Percentiles rank a stretch among this genome's conserved stretches.
These are phyloP conservation scores for Trichoderma afroharzianum DNA, from an alignment of 2,329 filamentous ascomycete genomes.

Conservation along the genomic window DNA sequence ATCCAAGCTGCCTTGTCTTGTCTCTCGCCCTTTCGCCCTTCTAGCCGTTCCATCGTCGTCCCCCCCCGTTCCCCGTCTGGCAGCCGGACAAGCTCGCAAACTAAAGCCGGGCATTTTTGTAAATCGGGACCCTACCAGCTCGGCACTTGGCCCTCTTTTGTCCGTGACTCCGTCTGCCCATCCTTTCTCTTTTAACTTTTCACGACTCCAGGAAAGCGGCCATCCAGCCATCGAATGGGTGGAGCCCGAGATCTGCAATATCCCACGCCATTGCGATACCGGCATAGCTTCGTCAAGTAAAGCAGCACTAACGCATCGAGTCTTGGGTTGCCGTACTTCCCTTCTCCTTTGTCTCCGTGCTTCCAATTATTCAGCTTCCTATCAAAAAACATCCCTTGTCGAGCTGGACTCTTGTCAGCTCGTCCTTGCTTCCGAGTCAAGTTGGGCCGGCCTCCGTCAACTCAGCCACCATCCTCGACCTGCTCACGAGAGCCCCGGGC, in stretches of 20 bases:
- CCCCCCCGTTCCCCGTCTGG: background rate
- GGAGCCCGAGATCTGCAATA: conserved; percentile 18
- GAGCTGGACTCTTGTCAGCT: background rate
- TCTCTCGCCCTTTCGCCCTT: background rate
- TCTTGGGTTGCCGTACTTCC: conserved; percentile 5
- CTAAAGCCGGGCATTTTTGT: background rate
- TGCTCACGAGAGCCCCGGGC: background rate
- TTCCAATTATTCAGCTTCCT: background rate
- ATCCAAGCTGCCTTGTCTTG: background rate
- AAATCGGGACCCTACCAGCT: background rate
- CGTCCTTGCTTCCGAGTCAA: background rate
- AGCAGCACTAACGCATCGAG: conserved; percentile 12
- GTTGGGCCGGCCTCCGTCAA: background rate
- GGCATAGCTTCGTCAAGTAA: conserved; percentile 18
- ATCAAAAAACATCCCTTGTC: background rate
- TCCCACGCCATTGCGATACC: conserved; percentile 17
- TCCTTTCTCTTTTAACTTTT: background rate
- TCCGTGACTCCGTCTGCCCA: background rate
- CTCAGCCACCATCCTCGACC: background rate
- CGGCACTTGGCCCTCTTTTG: background rate
- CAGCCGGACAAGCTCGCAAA: background rate
- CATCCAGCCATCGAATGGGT: conserved; percentile 14
- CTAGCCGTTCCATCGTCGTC: background rate
- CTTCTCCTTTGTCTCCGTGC: conserved; percentile 1
- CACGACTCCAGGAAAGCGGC: conserved; percentile 8